phyloP scores from a whole-genome alignment of 768 basidiomycete species.

The Russula emetica region DNA sequence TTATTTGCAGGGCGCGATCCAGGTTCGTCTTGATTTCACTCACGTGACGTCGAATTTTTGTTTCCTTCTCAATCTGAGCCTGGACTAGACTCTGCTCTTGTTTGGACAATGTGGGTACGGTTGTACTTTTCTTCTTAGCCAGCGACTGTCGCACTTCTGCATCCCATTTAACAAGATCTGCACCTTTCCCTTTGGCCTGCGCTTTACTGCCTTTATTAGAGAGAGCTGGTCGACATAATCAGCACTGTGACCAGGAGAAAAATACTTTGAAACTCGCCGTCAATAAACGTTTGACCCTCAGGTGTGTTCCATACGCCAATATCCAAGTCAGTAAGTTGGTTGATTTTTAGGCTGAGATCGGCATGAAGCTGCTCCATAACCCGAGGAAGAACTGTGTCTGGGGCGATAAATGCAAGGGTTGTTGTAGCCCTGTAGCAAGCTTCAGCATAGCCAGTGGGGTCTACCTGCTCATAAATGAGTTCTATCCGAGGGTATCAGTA shows the following conservation, averaged over 20 bases:
- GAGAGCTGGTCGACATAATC: constrained; percentile 46
- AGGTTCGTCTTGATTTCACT: constrained; percentile 49
- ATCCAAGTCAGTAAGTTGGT: constrained; percentile 64
- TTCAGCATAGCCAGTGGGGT: constrained; percentile 33
- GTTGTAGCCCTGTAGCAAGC: constrained; percentile 73
- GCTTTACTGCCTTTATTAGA: constrained; percentile 50
- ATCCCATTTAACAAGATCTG: constrained; percentile 93
- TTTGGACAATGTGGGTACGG: constrained; percentile 58
- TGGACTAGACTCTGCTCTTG: constrained; percentile 81
- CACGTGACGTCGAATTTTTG: constrained; percentile 59
- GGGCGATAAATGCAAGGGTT: constrained; percentile 78
- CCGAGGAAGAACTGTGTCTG: constrained; percentile 59
- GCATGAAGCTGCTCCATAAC: constrained; percentile 60
- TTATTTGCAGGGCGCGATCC: constrained; percentile 63
- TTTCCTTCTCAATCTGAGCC: constrained; percentile 79
- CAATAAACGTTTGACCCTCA: constrained; percentile 72
- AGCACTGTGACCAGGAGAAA: background rate
- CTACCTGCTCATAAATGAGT: constrained; percentile 8
- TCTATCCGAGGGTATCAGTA: constrained; percentile 22
- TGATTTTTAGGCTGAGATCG: constrained; percentile 62
- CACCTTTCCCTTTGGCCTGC: constrained; percentile 75
- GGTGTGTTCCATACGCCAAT: constrained; percentile 84
- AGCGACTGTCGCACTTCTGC: constrained; percentile 84
- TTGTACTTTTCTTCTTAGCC: constrained; percentile 69
- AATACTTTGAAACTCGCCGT: constrained; percentile 46